Percentiles rank a stretch among this genome's conserved stretches.
Evolutionary conservation across 306 rosid species (phyloP).

Genomic region (Cicer pinnatifidum): DNA sequence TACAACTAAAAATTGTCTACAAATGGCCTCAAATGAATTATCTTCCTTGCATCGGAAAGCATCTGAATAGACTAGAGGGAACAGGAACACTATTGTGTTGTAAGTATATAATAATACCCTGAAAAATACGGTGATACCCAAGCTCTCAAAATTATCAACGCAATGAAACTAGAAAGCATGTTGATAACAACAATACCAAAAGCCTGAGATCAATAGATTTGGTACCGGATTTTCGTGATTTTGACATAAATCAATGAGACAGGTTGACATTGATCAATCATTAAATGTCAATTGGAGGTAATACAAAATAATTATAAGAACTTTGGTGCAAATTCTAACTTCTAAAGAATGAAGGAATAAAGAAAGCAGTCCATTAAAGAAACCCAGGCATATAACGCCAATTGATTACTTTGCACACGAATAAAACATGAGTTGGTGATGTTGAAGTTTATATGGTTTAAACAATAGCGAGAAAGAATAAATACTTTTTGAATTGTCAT

Average conservation of each 20-base stretch:
- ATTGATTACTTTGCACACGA: not conserved
- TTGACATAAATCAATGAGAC: constrained; percentile 25
- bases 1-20: too few species aligned
- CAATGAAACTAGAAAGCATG: too few species aligned
- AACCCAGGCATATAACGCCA: constrained; percentile 8
- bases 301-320: constrained; percentile 4
- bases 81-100: not conserved
- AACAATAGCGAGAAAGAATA: not conserved
- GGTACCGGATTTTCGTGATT: constrained; percentile 19
- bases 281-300: constrained; percentile 32
- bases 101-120: not conserved
- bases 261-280: constrained; percentile 7
- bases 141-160: too few species aligned
- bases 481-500: not conserved
- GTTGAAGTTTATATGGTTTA: not conserved
- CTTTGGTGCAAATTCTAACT: not conserved
- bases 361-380: constrained; percentile 13
- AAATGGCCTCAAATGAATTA: too few species aligned
- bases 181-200: not conserved
- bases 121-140: too few species aligned
- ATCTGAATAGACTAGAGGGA: not conserved
- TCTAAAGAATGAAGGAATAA: constrained; percentile 30
- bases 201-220: constrained; percentile 9
- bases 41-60: too few species aligned
- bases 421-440: not conserved